These are phyloP conservation scores for Thermomucor indicae-seudaticae DNA, from an alignment of 371 early-diverging fungal genomes.

Conservation along the genomic window DNA sequence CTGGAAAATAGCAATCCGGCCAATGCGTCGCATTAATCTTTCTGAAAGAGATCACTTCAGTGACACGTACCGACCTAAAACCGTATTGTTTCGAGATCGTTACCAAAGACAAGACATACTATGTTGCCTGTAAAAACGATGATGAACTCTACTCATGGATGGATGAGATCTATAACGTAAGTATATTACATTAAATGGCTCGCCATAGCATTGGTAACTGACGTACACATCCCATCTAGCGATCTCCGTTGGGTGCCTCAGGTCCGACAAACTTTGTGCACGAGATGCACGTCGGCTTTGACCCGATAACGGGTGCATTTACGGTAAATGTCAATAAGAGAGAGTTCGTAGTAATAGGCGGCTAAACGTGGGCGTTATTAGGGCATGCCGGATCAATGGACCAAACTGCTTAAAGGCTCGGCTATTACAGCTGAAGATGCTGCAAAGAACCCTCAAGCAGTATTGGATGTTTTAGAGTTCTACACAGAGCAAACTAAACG, in stretches of 20 bases:
- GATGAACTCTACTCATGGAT: slow-evolving; percentile 97
- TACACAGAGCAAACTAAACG: slow-evolving; percentile 80
- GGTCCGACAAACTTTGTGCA: slow-evolving; percentile 94
- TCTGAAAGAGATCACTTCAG: slow-evolving; percentile 85
- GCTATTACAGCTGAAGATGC: slow-evolving; percentile 95
- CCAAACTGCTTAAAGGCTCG: slow-evolving; percentile 80
- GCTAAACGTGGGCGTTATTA: slow-evolving; percentile 15
- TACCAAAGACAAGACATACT: slow-evolving; percentile 87
- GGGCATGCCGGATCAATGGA: slow-evolving; percentile 95
- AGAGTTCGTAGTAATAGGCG: too few relatives aligned
- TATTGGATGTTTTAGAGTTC: slow-evolving; percentile 93
- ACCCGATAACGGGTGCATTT: slow-evolving; percentile 90
- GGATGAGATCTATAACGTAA: slow-evolving; percentile 90
- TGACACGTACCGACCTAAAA: slow-evolving; percentile 85
- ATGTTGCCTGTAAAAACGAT: slow-evolving; percentile 87
- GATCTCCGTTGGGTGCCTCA: slow-evolving; percentile 72
- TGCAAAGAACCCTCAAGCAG: slow-evolving; percentile 95
- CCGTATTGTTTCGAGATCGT: slow-evolving; percentile 90
- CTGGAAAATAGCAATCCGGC: slow-evolving; percentile 50
- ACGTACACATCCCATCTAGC: too few relatives aligned
- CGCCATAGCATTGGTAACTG: too few relatives aligned
- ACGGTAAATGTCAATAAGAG: slow-evolving; percentile 67
- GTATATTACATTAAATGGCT: background rate
- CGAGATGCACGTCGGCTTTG: slow-evolving; percentile 96
- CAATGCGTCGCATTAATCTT: slow-evolving; percentile 76